Base-by-base conservation (phyloP, 2,329 filamentous ascomycete species). In the Blumeria graminis region DNA sequence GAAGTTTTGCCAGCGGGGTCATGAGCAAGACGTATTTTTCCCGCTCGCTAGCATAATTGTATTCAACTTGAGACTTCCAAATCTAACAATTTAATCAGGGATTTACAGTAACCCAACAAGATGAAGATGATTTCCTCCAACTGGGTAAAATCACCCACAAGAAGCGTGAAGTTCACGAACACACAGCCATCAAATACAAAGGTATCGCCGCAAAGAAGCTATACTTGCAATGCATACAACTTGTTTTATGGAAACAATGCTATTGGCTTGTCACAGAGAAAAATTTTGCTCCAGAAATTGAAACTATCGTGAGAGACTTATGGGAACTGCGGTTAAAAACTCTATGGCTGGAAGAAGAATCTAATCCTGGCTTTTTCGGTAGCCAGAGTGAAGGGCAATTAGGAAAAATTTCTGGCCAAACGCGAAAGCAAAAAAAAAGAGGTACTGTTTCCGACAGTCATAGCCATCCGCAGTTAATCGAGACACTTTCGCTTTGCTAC, bases 191-290 rank as follows among this genome's bases (percentile, higher is more conserved):
- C 58, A 75, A 81, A 64, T 72, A 85, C 54, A 68, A 68, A 6
- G 89, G 89, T 45, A 72, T 77, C 51, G 75, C 78, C 56, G 90
- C 84, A 13, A 78, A 81, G 60, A 78, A 84, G 60, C 76, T 95
- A 28, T 95, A 86, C 66, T 72, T 96, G 38, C 84, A 94, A 66
- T 83, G 80, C 60, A 77, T 93, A 58, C 90, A 96, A 68, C 72
- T 94, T 35, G 76, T 96, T 52, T 71, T 98, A 33, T 80, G 88
- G 66, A 86, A 84, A 65, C 90, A 96, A 70, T 71, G 86, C 14
- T 70, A 77, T 64, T 89, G 82, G 74, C 72, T 96, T 34, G 71
- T 94, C 13, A 71, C 76, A 22, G 71, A 74, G 6, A 80, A 81
- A 65, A 76, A 76, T 0, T 74, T 92, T 52, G 81, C 82, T 1